Percentiles rank a stretch among this genome's conserved stretches.
Evolutionary conservation across 1,284 basidiomycete genomes (phyloP).

Genomic region (Lignosus rhinocerotis): DNA sequence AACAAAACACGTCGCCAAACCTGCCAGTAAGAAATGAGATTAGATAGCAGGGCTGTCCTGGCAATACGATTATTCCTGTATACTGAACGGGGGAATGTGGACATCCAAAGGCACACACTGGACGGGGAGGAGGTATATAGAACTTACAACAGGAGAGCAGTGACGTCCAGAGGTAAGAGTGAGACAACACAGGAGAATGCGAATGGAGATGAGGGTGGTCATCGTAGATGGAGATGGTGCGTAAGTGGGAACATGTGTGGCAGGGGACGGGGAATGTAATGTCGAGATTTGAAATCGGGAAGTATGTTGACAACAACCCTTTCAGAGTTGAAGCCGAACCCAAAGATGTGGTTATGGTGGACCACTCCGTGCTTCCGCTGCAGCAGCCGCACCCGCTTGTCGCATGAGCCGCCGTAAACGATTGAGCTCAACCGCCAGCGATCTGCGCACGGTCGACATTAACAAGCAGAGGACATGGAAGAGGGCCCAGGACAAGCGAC

Average conservation of each 20-base stretch:
- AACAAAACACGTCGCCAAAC: background rate
- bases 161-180: background rate
- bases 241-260: background rate
- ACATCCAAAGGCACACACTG: background rate
- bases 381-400: constrained; percentile 21
- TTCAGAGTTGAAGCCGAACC: background rate
- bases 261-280: background rate
- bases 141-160: background rate
- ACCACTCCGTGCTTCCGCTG: constrained; percentile 15
- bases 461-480: background rate
- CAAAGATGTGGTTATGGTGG: constrained; percentile 5
- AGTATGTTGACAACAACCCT: background rate
- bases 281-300: constrained; percentile 1
- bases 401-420: constrained; percentile 72
- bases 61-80: constrained; percentile 9
- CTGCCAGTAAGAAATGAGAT: background rate
- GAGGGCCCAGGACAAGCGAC: constrained; percentile 28
- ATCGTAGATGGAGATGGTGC: background rate
- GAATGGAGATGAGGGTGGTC: background rate
- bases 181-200: background rate
- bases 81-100: background rate
- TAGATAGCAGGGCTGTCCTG: constrained; percentile 4
- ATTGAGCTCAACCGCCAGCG: constrained; percentile 59
- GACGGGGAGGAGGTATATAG: background rate
- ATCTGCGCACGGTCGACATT: constrained; percentile 36